A percentile compares a stretch with the other conserved stretches of the same genome.
Evolutionary conservation across 2,329 filamentous ascomycete genomes (phyloP).

Genomic region (Clathrospora elynae): DNA sequence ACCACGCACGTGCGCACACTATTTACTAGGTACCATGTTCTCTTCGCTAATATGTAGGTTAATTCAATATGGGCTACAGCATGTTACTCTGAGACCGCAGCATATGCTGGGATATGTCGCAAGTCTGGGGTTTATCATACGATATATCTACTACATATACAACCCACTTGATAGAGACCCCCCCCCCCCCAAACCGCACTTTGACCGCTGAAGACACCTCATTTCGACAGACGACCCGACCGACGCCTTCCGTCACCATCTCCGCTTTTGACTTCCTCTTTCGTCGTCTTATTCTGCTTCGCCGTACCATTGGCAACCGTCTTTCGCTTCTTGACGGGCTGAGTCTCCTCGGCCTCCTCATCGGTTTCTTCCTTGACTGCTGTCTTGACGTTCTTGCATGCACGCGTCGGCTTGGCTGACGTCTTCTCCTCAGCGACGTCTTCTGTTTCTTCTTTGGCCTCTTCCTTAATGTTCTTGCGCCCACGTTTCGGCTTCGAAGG

Average conservation of each 20-base stretch:
- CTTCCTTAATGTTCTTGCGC: constrained; percentile 11
- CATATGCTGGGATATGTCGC: too few relatives aligned
- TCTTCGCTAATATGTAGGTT: background rate
- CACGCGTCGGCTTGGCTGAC: constrained; percentile 15
- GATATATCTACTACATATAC: too few relatives aligned
- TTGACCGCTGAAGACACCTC: too few relatives aligned
- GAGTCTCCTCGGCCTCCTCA: constrained; percentile 31
- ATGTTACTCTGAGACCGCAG: too few relatives aligned
- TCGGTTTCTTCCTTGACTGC: constrained; percentile 29
- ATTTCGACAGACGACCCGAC: constrained; percentile 31
- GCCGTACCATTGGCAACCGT: constrained; percentile 14
- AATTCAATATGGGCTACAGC: background rate
- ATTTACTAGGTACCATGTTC: background rate
- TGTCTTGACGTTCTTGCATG: constrained; percentile 16
- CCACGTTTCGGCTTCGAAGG: constrained; percentile 8
- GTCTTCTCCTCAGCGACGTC: constrained; percentile 29
- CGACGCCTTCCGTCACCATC: constrained; percentile 26
- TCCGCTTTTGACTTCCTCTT: constrained; percentile 20
- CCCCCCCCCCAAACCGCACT: background rate
- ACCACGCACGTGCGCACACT: constrained; percentile 27
- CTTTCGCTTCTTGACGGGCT: constrained; percentile 37
- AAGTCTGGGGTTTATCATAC: too few relatives aligned
- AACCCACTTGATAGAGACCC: too few relatives aligned
- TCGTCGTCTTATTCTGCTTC: constrained; percentile 18
- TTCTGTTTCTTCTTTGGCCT: constrained; percentile 26